phyloP scores from a whole-genome alignment of 176 grass and related monocot species.

The Miscanthus lutarioriparius region DNA sequence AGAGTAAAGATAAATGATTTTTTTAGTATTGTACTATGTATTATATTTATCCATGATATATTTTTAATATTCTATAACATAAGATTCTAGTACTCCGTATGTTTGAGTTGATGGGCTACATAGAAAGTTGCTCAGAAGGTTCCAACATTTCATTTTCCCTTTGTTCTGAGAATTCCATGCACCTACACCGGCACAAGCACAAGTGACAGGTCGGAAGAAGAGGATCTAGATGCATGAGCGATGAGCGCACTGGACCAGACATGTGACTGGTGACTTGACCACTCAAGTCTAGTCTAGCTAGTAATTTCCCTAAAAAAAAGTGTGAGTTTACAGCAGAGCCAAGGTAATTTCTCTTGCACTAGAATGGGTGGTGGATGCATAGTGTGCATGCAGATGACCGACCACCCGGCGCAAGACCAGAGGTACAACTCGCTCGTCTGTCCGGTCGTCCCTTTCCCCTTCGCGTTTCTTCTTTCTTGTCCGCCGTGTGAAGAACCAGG shows the following conservation, averaged over 20 bases:
- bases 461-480: neutral
- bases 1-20: too few species aligned
- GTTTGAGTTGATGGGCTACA: too few species aligned
- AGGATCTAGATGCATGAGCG: neutral
- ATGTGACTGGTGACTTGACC: constrained; percentile 1
- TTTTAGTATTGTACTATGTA: too few species aligned
- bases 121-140: too few species aligned
- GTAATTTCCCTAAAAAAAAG: neutral
- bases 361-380: neutral
- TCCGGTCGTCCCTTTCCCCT: neutral
- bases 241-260: neutral
- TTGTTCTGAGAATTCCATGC: too few species aligned
- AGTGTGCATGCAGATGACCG: constrained; percentile 31
- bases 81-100: too few species aligned
- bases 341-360: neutral
- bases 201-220: neutral
- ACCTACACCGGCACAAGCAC: neutral
- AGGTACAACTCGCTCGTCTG: neutral
- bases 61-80: too few species aligned
- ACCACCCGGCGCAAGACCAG: constrained; percentile 3
- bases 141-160: too few species aligned
- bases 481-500: neutral
- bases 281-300: constrained; percentile 1
- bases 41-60: too few species aligned
- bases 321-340: too few species aligned